A percentile compares a stretch with the other conserved stretches of the same genome.
These are phyloP conservation scores for Candida nonsorbophila DNA, from an alignment of 805 yeast genomes.

Conservation along the genomic window DNA sequence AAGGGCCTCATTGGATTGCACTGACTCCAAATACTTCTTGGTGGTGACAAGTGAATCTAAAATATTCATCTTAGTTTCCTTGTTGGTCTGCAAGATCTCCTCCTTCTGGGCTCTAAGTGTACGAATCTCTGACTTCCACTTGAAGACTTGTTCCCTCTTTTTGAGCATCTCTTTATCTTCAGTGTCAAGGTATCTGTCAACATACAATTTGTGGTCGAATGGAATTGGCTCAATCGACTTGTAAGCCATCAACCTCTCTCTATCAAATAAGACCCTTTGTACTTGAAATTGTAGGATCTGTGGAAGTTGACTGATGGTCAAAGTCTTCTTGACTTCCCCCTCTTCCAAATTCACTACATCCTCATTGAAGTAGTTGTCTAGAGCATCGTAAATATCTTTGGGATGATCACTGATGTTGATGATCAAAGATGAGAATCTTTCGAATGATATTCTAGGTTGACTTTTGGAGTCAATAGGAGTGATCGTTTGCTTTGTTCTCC, in stretches of 20 bases:
- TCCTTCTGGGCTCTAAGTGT: slow-evolving; percentile 39
- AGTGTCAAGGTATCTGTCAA: slow-evolving; percentile 84
- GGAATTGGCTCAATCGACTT: slow-evolving; percentile 81
- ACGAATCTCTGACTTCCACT: slow-evolving; percentile 56
- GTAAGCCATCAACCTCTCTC: slow-evolving; percentile 65
- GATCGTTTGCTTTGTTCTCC: slow-evolving; percentile 76
- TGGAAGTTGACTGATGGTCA: slow-evolving; percentile 70
- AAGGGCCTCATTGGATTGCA: slow-evolving; percentile 20
- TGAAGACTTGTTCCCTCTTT: slow-evolving; percentile 52
- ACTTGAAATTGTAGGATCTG: slow-evolving; percentile 85
- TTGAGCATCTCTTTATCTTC: slow-evolving; percentile 47
- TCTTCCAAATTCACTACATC: slow-evolving; percentile 66
- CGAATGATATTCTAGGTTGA: slow-evolving; percentile 37
- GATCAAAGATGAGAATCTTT: slow-evolving; percentile 74
- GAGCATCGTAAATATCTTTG: slow-evolving; percentile 80
- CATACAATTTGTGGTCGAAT: slow-evolving; percentile 68
- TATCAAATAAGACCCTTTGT: slow-evolving; percentile 88
- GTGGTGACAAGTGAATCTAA: slow-evolving; percentile 49
- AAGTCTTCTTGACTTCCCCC: slow-evolving; percentile 68
- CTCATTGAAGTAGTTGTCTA: slow-evolving; percentile 77
- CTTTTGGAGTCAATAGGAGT: slow-evolving; percentile 40
- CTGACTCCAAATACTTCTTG: slow-evolving; percentile 47
- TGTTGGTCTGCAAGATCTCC: slow-evolving; percentile 38
- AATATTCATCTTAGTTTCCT: slow-evolving; percentile 23
- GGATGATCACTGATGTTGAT: slow-evolving; percentile 89